Base-by-base conservation (phyloP, 1,139 yeast genomes). In the Saccharomyces uvarum region DNA sequence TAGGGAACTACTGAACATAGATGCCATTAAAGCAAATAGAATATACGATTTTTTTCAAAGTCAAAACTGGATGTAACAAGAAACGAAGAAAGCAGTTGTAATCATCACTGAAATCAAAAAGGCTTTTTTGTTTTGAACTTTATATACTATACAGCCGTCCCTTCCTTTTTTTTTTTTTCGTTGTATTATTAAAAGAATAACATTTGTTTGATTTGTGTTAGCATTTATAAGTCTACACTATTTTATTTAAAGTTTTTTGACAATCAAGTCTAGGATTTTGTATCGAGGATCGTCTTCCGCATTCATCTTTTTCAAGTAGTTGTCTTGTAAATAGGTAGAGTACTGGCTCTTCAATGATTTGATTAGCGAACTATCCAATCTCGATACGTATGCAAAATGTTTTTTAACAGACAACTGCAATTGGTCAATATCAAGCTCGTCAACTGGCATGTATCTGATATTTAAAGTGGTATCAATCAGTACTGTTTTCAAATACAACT, bases 31-130 rank as follows among this genome's bases (percentile, higher is more conserved):
- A 70, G 89, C 96, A 1, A 84, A 89, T 27, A 83, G 86, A 68
- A 87, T 93, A 52, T 91, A 87, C 70, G 98, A 93, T 67, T 93
- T 93, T 67, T 91, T 93, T 70, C 89, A 87, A 57, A 84, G 84
- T 58, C 96, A 91, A 78, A 87, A 90, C 56, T 93, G 99, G 99
- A 74, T 77, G 51, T 74, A 62, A 57, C 53, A 51, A 48, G 48
- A 28, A 49, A 14, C 19, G 32, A 53, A 47, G 53, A 42, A 47
- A 47, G 24, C 28, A 19, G 33, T 21, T 19, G 19, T 31, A 44
- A 21, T 21, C 24, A 24, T 42, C 46, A 24, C 19, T 50, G 28
- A 3, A 28, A 19, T 41, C 6, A 8, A 28, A 11, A 32, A 26
- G 16, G 24, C 7, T 21, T 3, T 26, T 3, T 14, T 11, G 7